Percentiles rank a stretch among this genome's conserved stretches.
Conservation (phyloP, 257 asterid genomes). For the Fraxinus quadrangulata region DNA sequence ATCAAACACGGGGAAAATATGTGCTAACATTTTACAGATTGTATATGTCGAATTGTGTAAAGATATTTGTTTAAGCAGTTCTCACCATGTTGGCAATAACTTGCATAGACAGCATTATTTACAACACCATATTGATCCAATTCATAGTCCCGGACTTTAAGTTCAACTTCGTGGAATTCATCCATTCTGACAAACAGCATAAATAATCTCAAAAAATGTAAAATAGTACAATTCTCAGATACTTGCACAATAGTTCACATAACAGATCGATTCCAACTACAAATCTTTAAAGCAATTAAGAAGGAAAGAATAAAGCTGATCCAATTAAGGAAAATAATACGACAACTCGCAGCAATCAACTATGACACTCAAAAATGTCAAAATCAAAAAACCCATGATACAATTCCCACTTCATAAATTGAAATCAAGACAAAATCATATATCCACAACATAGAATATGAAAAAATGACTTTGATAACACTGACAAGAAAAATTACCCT, state of each 20-base stretch:
- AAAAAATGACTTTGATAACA: not conserved
- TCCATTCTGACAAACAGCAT: slow-evolving; percentile 50
- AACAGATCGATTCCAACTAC: not conserved
- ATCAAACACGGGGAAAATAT: no score
- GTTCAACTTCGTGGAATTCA: slow-evolving; percentile 70
- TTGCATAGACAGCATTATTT: slow-evolving; percentile 80
- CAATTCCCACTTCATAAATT: not conserved
- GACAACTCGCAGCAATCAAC: slow-evolving; percentile 2
- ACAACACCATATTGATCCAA: slow-evolving; percentile 96
- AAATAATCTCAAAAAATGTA: not conserved
- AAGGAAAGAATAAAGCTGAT: not conserved
- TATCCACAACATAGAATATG: not conserved
- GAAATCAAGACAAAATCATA: not conserved
- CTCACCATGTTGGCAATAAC: slow-evolving; percentile 96
- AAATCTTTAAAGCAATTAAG: slow-evolving; percentile 10
- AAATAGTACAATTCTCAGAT: not conserved
- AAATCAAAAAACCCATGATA: slow-evolving; percentile 16
- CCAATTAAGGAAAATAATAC: not conserved
- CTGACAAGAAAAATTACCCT: slow-evolving; percentile 44
- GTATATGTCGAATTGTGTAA: not conserved
- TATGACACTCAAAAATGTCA: slow-evolving; percentile 1
- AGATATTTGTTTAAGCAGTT: not conserved
- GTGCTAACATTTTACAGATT: not conserved
- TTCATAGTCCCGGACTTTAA: slow-evolving; percentile 88
- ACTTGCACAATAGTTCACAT: not conserved